phyloP scores from a whole-genome alignment of 306 rosid genomes.

The Lagenaria siceraria region DNA sequence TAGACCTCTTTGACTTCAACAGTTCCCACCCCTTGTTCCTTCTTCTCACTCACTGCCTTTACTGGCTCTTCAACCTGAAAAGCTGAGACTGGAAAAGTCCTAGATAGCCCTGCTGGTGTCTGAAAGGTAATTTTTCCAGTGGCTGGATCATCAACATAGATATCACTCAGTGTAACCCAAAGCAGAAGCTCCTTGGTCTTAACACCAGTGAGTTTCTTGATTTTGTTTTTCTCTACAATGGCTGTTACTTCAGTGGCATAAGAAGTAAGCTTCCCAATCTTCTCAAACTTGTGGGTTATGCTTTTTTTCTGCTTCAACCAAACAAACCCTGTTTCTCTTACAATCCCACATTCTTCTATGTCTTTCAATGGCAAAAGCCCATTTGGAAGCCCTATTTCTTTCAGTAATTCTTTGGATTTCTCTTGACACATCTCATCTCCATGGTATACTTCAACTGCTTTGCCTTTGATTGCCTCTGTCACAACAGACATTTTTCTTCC shows the following conservation, averaged over 20 bases:
- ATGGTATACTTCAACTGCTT: constrained; percentile 50
- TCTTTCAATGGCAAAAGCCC: constrained; percentile 68
- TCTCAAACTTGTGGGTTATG: constrained; percentile 56
- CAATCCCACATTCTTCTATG: constrained; percentile 63
- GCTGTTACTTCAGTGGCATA: constrained; percentile 73
- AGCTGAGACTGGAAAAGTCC: constrained; percentile 49
- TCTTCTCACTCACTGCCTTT: constrained; percentile 14
- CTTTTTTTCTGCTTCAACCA: constrained; percentile 77
- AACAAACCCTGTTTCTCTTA: constrained; percentile 56
- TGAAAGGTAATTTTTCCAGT: constrained; percentile 63
- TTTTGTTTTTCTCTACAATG: constrained; percentile 33
- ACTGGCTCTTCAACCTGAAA: constrained; percentile 38
- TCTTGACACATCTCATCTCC: constrained; percentile 57
- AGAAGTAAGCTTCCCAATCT: constrained; percentile 49
- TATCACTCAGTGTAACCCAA: constrained; percentile 64
- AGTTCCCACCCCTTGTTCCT: not conserved
- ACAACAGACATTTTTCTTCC: constrained; percentile 32
- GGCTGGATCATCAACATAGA: constrained; percentile 56
- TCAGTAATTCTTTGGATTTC: constrained; percentile 41
- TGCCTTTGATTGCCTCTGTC: constrained; percentile 34
- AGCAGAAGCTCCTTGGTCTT: constrained; percentile 71
- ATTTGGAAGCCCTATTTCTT: constrained; percentile 52
- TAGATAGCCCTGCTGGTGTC: constrained; percentile 41
- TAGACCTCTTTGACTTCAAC: constrained; percentile 12
- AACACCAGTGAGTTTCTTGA: constrained; percentile 73